Conservation (phyloP, 2,329 filamentous ascomycete genomes). For the Sporothrix brasiliensis region DNA sequence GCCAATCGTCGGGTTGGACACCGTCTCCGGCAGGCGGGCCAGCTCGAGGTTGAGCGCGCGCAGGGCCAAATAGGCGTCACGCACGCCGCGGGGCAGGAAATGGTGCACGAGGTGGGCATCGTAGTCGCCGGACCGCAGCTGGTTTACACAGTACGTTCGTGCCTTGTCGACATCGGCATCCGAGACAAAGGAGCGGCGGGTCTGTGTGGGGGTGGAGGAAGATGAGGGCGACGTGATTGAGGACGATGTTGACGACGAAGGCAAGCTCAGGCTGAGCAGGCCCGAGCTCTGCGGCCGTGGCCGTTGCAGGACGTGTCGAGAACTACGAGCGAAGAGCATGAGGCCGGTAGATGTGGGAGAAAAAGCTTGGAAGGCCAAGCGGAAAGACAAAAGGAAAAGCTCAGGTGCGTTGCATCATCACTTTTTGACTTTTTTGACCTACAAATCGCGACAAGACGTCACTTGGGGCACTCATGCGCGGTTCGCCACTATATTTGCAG, state of each 20-base stretch:
- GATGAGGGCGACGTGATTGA: not conserved
- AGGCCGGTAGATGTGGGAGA: not conserved
- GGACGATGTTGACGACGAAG: not conserved
- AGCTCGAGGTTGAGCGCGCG: constrained; percentile 92
- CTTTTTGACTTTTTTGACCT: not conserved
- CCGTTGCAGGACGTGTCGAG: constrained; percentile 14
- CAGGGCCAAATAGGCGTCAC: constrained; percentile 85
- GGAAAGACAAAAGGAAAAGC: not conserved
- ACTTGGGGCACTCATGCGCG: not conserved
- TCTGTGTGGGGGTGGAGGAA: not conserved
- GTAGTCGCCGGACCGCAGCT: constrained; percentile 70
- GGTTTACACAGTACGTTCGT: constrained; percentile 57
- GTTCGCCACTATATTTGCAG: constrained; percentile 17
- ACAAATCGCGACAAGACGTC: constrained; percentile 3
- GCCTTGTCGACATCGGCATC: constrained; percentile 57
- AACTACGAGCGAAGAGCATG: constrained; percentile 15
- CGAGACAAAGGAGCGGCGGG: constrained; percentile 51
- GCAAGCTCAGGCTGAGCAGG: not conserved
- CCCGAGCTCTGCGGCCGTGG: not conserved
- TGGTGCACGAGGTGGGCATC: constrained; percentile 84
- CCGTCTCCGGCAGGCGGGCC: constrained; percentile 84
- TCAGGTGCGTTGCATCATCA: not conserved
- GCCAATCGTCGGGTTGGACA: constrained; percentile 84
- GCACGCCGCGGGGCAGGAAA: constrained; percentile 74
- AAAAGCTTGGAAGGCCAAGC: not conserved